These are phyloP conservation scores for Casuarina cunninghamiana DNA, from an alignment of 306 rosid genomes.

Conservation along the genomic window DNA sequence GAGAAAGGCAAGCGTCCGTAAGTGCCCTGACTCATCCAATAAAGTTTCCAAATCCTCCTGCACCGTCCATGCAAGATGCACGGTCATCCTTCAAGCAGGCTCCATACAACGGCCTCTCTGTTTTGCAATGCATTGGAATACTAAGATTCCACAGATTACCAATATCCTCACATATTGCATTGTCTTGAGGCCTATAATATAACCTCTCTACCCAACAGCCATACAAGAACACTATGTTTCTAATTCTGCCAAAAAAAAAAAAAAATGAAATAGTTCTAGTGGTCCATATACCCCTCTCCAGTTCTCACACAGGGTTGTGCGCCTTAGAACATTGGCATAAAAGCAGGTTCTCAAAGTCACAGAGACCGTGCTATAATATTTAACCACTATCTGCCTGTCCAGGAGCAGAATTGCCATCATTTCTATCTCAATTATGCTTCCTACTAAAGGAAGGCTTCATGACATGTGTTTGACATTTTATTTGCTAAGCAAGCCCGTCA, in stretches of 20 bases:
- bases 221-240: constrained; percentile 11
- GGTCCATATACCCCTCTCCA: not conserved
- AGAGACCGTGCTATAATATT: not conserved
- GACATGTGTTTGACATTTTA: too few species aligned
- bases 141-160: constrained; percentile 40
- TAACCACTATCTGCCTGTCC: not conserved
- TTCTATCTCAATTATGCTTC: not conserved
- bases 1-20: constrained; percentile 92
- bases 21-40: constrained; percentile 85
- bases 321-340: not conserved
- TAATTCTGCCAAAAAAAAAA: not conserved
- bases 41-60: constrained; percentile 98
- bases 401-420: not conserved
- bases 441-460: not conserved
- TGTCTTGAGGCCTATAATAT: constrained; percentile 34
- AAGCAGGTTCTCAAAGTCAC: constrained; percentile 1
- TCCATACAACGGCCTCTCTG: constrained; percentile 41
- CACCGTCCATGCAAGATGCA: constrained; percentile 53
- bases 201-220: constrained; percentile 18
- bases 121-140: constrained; percentile 55
- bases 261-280: not conserved
- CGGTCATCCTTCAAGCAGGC: constrained; percentile 53
- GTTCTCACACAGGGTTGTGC: not conserved
- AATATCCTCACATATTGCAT: constrained; percentile 36
- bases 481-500: not conserved